Base-by-base conservation (phyloP, 176 grass and related monocot species). In the Avena eriantha region DNA sequence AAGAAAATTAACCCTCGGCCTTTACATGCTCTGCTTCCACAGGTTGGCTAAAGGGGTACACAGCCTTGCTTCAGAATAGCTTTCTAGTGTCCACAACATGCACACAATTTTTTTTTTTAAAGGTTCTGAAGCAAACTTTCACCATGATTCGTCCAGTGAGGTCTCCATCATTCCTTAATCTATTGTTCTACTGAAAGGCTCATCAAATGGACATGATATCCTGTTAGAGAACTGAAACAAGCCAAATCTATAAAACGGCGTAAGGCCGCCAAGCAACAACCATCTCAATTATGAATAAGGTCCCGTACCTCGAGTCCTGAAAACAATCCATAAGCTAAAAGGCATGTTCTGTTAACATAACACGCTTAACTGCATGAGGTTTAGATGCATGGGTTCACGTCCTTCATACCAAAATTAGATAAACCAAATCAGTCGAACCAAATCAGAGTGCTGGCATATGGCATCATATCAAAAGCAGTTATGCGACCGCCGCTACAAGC, bases 51-150 rank as follows among this genome's bases (percentile, higher is more conserved):
- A 59, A 78, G 12, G 5, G n/a, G 12, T 58, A 59, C 29, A 34
- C 76, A 41, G 58, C 3, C 76, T 79, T 59, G 35, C 56, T 45
- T 24, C 14, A 24, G 21, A 79, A 61, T 5, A 24, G 77, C 77
- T 24, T 45, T 60, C 21, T 23, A 43, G 22, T 61, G 21, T 45
- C 77, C 36, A 45, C 55, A 26, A 15, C n/a, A 61, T 45, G 21
- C 76, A 61, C 14, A 0, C 35, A 24, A 43, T 29, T 29, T 29
- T 29, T 29, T 29, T 5, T 4, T 21, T 1, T 13, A 64, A 61
- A 50, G 71, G 17, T 56, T 77, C 60, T 79, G 8, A 82, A 54
- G 41, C 21, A 57, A 73, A 61, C 24, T 60, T 84, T 66, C 83
- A 51, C 5, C 26, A 66, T 35, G 29, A 65, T 39, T 60, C 23